phyloP scores from a whole-genome alignment of 2,329 filamentous ascomycete genomes.

The Zarea fungicola region DNA sequence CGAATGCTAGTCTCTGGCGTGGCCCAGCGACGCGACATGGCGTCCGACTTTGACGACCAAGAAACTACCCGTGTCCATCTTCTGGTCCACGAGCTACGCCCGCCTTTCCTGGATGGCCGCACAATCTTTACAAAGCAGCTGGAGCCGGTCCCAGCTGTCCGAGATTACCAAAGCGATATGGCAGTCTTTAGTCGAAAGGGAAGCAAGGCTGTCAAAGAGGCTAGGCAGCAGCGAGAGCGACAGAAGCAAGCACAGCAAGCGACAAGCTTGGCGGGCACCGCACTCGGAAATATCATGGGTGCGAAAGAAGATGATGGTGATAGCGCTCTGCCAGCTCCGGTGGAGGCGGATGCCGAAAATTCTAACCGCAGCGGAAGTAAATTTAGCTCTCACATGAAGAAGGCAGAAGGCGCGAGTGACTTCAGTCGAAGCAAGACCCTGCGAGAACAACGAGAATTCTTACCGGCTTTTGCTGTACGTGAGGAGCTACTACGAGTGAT shows the following conservation, averaged over 20 bases:
- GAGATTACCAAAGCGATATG: conserved; percentile 96
- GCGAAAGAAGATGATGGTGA: conserved; percentile 91
- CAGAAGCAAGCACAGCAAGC: conserved; percentile 93
- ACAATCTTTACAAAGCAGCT: conserved; percentile 97
- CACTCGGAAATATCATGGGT: conserved; percentile 91
- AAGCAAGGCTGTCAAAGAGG: conserved; percentile 86
- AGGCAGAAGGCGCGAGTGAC: conserved; percentile 74
- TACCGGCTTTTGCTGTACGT: conserved; percentile 92
- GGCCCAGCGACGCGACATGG: conserved; percentile 79
- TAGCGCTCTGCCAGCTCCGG: conserved; percentile 72
- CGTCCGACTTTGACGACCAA: conserved; percentile 83
- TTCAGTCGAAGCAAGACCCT: conserved; percentile 92
- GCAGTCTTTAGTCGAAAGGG: conserved; percentile 95
- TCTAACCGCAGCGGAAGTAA: conserved; percentile 53
- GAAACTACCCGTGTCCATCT: conserved; percentile 86
- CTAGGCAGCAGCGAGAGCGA: conserved; percentile 84
- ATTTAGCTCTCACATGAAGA: conserved; percentile 87
- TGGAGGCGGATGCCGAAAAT: conserved; percentile 61
- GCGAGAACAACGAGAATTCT: conserved; percentile 83
- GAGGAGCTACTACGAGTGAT: conserved; percentile 91
- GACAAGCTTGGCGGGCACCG: conserved; percentile 86
- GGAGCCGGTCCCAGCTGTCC: conserved; percentile 87
- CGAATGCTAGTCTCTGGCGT: conserved; percentile 96
- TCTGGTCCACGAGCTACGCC: conserved; percentile 86
- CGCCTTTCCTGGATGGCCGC: conserved; percentile 89